Evolutionary conservation across 306 rosid species (phyloP), one percentile per base, ranked within the genome.

Genomic region (Cicer bijugum): DNA sequence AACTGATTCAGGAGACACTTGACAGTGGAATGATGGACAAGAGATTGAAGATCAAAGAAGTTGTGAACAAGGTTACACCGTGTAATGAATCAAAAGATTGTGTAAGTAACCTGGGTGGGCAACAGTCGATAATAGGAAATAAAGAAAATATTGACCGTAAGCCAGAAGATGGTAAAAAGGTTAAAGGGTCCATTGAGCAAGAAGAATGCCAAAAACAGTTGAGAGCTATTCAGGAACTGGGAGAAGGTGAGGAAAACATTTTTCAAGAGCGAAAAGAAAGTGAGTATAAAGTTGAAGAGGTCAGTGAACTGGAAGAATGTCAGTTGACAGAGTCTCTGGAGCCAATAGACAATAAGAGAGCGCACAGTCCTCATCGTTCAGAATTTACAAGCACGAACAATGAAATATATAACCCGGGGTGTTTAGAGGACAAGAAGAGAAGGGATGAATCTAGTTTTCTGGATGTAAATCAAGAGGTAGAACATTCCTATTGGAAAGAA

Each of bases 381-480:
- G 79, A 78, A 80, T 80, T 79, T 8, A 46, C 35, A 6, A 65
- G 51, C 62, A 44, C 12, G 62, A 80, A 78, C 72, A 58, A 71
- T 48, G 85, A 70, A 40, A 62, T 52, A 56, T 69, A 76, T 73
- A 58, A 66, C 68, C 47, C 37, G 59, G 80, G 77, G 69, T 45
- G 51, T 76, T 68, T 75, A 45, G 90, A 79, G 43, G 77, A 78
- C 50, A 71, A 43, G 81, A 85, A 64, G 60, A 73, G 53, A 70
- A 72, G 17, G 63, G 46, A 56, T 15, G 71, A 82, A 43, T 83
- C 64, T 75, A 74, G 71, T 63, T 70, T 80, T 69, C 79, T 43
- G 78, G 88, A 83, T 83, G 69, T 78, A 50, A 72, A 46, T 75
- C 86, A n/a, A 50, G 88, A 78, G 77, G 71, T 56, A 20, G 79